phyloP scores from a whole-genome alignment of 176 grass and related monocot genomes.

The Eleusine coracana region DNA sequence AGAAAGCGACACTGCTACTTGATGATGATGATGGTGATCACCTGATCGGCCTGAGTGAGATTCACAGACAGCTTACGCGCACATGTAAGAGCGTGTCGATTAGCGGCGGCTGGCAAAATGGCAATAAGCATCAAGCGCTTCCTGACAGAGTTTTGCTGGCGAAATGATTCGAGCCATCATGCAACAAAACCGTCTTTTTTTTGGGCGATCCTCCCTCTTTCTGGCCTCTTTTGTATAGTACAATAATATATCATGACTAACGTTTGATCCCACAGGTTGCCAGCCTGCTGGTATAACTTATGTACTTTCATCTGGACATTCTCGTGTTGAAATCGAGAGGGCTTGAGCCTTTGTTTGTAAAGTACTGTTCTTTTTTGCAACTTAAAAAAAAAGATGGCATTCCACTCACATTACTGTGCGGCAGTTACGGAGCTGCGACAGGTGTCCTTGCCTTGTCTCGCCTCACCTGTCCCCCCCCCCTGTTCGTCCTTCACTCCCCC shows the following conservation, averaged over 20 bases:
- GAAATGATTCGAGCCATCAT: slow-evolving; percentile 14
- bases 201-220: neutral
- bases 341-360: neutral
- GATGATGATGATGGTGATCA: slow-evolving; percentile 13
- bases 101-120: slow-evolving; percentile 10
- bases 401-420: slow-evolving; percentile 4
- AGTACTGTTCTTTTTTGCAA: neutral
- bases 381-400: neutral
- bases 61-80: neutral
- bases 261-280: neutral
- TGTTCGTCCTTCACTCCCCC: neutral
- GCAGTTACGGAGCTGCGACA: neutral
- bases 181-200: neutral
- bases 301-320: slow-evolving; percentile 37
- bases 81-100: neutral
- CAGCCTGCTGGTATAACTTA: neutral
- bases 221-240: neutral
- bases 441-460: slow-evolving; percentile 7
- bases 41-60: neutral
- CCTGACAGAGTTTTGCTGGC: slow-evolving; percentile 30
- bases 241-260: slow-evolving; percentile 1
- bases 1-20: slow-evolving; percentile 14
- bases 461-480: neutral
- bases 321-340: neutral
- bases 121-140: slow-evolving; percentile 37